Evolutionary conservation across 2,329 filamentous ascomycete species (phyloP).

Genomic region (Mollisiaceae sp.): DNA sequence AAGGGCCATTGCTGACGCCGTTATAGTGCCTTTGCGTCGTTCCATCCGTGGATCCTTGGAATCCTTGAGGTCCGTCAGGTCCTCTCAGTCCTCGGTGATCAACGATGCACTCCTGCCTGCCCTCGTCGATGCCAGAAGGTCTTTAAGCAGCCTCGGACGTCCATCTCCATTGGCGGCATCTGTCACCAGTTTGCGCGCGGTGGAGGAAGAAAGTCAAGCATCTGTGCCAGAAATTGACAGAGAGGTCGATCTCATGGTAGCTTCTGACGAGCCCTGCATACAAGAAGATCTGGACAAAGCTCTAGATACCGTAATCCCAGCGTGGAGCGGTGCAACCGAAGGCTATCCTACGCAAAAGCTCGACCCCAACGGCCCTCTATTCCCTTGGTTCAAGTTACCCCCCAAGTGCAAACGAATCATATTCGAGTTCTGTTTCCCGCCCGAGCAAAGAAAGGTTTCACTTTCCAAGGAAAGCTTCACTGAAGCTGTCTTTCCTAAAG

Average conservation of each 20-base stretch:
- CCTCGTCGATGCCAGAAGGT: neutral
- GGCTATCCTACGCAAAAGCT: neutral
- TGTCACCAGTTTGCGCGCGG: neutral
- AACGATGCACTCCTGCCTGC: too few species aligned
- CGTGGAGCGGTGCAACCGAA: slow-evolving; percentile 10
- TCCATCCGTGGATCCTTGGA: slow-evolving; percentile 7
- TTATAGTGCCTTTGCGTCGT: slow-evolving; percentile 4
- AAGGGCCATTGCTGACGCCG: neutral
- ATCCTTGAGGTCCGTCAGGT: neutral
- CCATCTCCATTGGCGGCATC: neutral
- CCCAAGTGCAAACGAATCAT: slow-evolving; percentile 33
- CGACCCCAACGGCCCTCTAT: neutral
- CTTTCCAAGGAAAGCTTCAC: slow-evolving; percentile 36
- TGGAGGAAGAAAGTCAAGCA: neutral
- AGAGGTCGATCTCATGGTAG: slow-evolving; percentile 24
- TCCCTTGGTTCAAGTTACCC: slow-evolving; percentile 30
- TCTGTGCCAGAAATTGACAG: slow-evolving; percentile 25
- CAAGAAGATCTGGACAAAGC: neutral
- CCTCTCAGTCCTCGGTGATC: neutral
- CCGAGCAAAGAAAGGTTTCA: slow-evolving; percentile 32
- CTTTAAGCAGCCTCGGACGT: neutral
- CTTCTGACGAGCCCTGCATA: neutral
- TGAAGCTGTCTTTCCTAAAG: slow-evolving; percentile 33
- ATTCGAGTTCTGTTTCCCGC: slow-evolving; percentile 37
- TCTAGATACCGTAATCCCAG: neutral